phyloP scores from a whole-genome alignment of 768 basidiomycete genomes.

The Russula sp. region DNA sequence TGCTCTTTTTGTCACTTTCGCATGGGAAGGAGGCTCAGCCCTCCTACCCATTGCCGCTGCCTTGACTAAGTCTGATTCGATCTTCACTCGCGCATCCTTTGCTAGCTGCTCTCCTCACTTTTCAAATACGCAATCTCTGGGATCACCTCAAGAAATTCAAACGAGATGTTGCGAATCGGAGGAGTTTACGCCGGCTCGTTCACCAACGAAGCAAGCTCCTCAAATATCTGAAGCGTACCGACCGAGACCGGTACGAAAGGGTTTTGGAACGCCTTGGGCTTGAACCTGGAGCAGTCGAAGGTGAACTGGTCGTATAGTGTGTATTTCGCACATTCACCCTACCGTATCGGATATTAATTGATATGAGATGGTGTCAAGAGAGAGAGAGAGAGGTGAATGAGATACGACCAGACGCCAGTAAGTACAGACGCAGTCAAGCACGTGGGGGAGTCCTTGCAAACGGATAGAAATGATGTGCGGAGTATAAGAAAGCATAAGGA shows the following conservation, averaged over 20 bases:
- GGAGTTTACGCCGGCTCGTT: constrained; percentile 68
- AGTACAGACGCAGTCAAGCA: too few relatives aligned
- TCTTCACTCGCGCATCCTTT: neutral
- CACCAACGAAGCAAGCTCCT: constrained; percentile 80
- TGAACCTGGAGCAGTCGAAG: constrained; percentile 76
- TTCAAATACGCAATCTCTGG: constrained; percentile 78
- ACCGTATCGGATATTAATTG: too few relatives aligned
- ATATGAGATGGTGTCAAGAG: too few relatives aligned
- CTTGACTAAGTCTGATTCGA: neutral
- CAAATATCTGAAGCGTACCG: constrained; percentile 60
- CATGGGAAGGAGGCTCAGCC: neutral
- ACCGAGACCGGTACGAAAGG: constrained; percentile 65
- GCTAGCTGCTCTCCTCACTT: constrained; percentile 79
- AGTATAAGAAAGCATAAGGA: too few relatives aligned
- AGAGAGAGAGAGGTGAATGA: too few relatives aligned
- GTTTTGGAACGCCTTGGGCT: constrained; percentile 69
- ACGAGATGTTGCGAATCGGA: constrained; percentile 70
- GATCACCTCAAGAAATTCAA: constrained; percentile 59
- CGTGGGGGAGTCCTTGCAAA: too few relatives aligned
- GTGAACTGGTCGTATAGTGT: constrained; percentile 73
- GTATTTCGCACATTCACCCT: neutral
- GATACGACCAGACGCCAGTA: too few relatives aligned
- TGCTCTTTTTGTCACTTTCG: neutral
- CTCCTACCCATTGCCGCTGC: neutral
- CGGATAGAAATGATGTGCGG: too few relatives aligned